These are phyloP conservation scores for Zychaea mexicana DNA, from an alignment of 371 early-diverging fungal species.

Conservation along the genomic window DNA sequence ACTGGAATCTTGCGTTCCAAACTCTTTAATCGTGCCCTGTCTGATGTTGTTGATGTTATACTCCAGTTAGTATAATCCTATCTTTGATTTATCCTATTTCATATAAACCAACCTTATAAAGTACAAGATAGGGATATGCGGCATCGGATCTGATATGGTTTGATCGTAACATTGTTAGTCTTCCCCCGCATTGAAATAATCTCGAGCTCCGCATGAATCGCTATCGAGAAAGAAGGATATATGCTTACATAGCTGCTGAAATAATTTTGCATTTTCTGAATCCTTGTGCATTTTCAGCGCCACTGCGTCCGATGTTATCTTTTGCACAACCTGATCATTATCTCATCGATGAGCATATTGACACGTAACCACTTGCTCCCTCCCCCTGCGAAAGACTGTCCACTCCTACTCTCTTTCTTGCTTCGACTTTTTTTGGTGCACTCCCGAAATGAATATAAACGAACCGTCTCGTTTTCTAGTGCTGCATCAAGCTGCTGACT, in stretches of 20 bases:
- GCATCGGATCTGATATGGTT: conserved; percentile 22
- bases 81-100: neutral
- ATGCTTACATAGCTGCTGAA: conserved; percentile 29
- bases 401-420: neutral
- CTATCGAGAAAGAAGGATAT: neutral
- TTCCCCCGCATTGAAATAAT: no score
- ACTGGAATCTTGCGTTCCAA: conserved; percentile 13
- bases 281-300: conserved; percentile 21
- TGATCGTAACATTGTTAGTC: no score
- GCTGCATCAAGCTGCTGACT: conserved; percentile 11
- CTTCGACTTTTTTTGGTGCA: neutral
- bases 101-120: conserved; percentile 15
- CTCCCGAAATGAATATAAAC: neutral
- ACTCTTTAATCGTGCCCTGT: conserved; percentile 26
- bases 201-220: neutral
- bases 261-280: conserved; percentile 25
- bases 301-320: conserved; percentile 4
- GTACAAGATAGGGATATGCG: conserved; percentile 24
- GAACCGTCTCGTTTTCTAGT: conserved; percentile 3
- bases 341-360: neutral
- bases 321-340: conserved; percentile 8
- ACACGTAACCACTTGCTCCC: no score
- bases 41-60: neutral
- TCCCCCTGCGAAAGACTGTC: no score
- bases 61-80: neutral